Evolutionary conservation across 2,329 filamentous ascomycete species (phyloP).

Genomic region (Colletotrichum kahawae): DNA sequence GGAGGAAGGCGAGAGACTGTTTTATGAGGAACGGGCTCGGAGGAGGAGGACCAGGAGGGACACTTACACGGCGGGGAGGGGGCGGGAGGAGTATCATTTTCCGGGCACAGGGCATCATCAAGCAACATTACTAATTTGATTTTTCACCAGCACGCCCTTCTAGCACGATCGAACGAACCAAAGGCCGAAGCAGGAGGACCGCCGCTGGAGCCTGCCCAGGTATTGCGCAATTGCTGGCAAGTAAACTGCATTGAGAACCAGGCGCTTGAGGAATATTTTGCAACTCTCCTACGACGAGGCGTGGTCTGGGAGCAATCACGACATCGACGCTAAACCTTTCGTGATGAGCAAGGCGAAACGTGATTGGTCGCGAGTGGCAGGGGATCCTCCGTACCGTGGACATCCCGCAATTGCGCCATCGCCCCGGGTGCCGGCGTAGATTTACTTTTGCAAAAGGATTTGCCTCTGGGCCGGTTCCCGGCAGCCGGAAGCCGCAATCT

Average conservation of each 20-base stretch:
- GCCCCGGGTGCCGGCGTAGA: slow-evolving; percentile 19
- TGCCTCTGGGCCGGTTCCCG: slow-evolving; percentile 5
- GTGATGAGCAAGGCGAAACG: slow-evolving; percentile 37
- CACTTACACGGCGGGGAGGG: slow-evolving; percentile 19
- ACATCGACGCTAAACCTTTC: slow-evolving; percentile 58
- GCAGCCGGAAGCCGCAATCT: slow-evolving; percentile 13
- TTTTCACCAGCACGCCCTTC: not conserved
- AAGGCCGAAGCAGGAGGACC: not conserved
- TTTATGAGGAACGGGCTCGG: slow-evolving; percentile 16
- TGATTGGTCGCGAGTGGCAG: slow-evolving; percentile 38
- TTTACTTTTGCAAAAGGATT: not conserved
- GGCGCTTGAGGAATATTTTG: slow-evolving; percentile 14
- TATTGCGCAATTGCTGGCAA: slow-evolving; percentile 40
- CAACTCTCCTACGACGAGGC: slow-evolving; percentile 6
- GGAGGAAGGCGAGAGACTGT: slow-evolving; percentile 3
- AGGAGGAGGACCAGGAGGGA: not conserved
- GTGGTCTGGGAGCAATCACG: slow-evolving; percentile 49
- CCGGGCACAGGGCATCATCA: slow-evolving; percentile 20
- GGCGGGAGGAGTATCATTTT: slow-evolving; percentile 9
- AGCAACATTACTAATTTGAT: slow-evolving; percentile 24
- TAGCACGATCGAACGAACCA: slow-evolving; percentile 17
- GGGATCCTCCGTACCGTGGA: slow-evolving; percentile 19
- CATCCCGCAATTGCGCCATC: slow-evolving; percentile 24
- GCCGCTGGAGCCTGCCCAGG: not conserved
- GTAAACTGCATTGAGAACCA: slow-evolving; percentile 2